Base-by-base conservation (phyloP, 2,329 filamentous ascomycete genomes). In the Chaetothyriales sp. region DNA sequence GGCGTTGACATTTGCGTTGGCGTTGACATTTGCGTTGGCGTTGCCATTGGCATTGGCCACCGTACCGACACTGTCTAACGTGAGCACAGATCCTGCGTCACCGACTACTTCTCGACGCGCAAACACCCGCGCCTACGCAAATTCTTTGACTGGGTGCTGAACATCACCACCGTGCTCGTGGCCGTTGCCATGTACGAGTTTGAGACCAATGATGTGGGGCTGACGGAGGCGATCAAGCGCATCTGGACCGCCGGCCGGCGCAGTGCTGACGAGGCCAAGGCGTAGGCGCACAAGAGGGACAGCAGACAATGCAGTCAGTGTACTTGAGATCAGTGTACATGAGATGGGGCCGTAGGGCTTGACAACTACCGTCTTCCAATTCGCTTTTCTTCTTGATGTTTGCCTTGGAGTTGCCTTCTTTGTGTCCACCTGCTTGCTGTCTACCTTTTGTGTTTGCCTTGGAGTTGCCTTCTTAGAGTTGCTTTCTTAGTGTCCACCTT, bases 171-270 rank as follows among this genome's bases (percentile, higher is more conserved):
- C 9, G 75, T 90, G 53, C 73, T 87, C 49, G 86, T 89, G 57
- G 89, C 86, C 48, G 77, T 95, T 59, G 89, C 89, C 53, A 77
- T 97, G 64, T 98, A 98, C 73, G 90, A 97, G 71, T 97, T 97
- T 64, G 92, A 98, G 82, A 98, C 92, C 29, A 97, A 95, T 66
- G 92, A 98, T 62, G 88, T 98, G 49, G 92, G 92, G 60, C 69
- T 98, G 54, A 95, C 89, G 7, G 90, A 94, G 77, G 84, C 83
- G 29, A 77, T 95, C 60, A 88, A 85, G 77, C 80, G 85, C 66
- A 74, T 97, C 57, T 98, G 92, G 92, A 86, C 77, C 64, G 90
- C 92, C 64, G 87, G 69, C 10, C 48, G 43, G 50, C 60, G 58
- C 40, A 55, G 57, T 51, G 55, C 54, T 6, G 57, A 56, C 2